Evolutionary conservation across 192 early-diverging fungal genomes (phyloP).

Genomic region (Kickxella alabastrina): DNA sequence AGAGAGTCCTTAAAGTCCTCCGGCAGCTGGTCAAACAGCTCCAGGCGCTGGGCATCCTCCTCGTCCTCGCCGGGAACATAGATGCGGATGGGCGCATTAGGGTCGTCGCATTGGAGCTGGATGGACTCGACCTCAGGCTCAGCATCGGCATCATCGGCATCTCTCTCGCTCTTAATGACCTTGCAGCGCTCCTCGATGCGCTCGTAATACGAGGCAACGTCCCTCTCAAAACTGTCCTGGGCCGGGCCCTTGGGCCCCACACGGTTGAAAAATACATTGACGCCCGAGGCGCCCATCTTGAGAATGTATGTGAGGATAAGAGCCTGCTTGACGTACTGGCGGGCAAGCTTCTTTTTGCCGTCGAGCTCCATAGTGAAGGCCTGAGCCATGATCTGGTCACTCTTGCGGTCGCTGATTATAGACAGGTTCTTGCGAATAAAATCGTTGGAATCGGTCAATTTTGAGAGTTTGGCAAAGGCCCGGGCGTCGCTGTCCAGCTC

Average conservation of each 20-base stretch:
- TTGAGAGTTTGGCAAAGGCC: constrained; percentile 58
- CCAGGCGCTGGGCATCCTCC: constrained; percentile 57
- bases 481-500: constrained; percentile 53
- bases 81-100: constrained; percentile 67
- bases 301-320: constrained; percentile 83
- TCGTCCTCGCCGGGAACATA: constrained; percentile 57
- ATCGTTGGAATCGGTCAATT: constrained; percentile 57
- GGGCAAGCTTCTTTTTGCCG: constrained; percentile 62
- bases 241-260: constrained; percentile 55
- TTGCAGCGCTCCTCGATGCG: constrained; percentile 75
- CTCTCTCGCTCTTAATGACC: constrained; percentile 59
- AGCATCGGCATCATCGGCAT: constrained; percentile 30
- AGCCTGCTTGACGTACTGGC: constrained; percentile 75
- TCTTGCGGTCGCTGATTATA: constrained; percentile 64
- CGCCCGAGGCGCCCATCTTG: constrained; percentile 77
- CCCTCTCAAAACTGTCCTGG: constrained; percentile 75
- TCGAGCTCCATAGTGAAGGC: constrained; percentile 76
- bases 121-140: constrained; percentile 59
- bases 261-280: constrained; percentile 78
- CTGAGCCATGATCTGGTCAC: constrained; percentile 80
- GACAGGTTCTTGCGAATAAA: constrained; percentile 69
- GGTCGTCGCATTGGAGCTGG: constrained; percentile 66
- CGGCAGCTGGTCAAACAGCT: constrained; percentile 71
- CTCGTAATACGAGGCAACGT: constrained; percentile 80
- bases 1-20: constrained; percentile 71